Conservation (phyloP, 2,329 filamentous ascomycete species). For the Aureobasidium sp. region DNA sequence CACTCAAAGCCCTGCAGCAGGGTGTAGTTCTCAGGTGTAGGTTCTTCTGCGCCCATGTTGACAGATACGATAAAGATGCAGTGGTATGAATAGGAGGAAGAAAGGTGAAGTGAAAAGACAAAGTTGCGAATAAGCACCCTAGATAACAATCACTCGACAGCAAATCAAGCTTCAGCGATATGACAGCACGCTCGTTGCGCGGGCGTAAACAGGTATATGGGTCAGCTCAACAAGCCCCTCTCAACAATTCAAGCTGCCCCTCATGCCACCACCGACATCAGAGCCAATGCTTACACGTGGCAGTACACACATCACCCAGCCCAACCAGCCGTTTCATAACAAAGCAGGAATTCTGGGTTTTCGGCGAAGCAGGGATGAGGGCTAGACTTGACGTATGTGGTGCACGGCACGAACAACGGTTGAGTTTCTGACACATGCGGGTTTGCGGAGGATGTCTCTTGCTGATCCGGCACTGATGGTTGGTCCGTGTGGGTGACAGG, state of each 20-base stretch:
- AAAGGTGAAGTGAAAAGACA: neutral
- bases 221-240: neutral
- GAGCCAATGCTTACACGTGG: neutral
- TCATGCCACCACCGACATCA: neutral
- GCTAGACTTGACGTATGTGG: neutral
- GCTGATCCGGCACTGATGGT: neutral
- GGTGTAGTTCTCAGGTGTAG: slow-evolving; percentile 30
- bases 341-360: neutral
- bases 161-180: neutral
- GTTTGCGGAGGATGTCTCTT: neutral
- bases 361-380: neutral
- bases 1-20: slow-evolving; percentile 65
- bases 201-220: neutral
- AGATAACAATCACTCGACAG: neutral
- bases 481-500: neutral
- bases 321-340: neutral
- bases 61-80: neutral
- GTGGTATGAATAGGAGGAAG: neutral
- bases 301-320: neutral
- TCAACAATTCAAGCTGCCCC: neutral
- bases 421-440: neutral
- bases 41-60: slow-evolving; percentile 16
- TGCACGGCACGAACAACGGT: neutral
- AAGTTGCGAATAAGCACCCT: neutral
- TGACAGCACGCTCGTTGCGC: neutral